These are phyloP conservation scores for Lyophyllum atratum DNA, from an alignment of 768 basidiomycete species.

Conservation along the genomic window DNA sequence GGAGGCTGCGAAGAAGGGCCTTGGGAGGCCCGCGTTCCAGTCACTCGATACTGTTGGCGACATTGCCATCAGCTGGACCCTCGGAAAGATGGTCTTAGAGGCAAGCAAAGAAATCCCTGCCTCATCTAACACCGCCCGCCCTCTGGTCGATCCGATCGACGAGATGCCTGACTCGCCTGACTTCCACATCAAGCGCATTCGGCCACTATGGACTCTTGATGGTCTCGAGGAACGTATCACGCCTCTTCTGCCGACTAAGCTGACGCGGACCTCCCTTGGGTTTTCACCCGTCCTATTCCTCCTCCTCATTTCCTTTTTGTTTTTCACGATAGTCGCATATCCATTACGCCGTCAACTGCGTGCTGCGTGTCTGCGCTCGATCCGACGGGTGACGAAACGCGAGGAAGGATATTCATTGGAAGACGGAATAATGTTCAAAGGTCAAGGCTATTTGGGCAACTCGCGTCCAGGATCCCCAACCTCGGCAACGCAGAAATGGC, in stretches of 20 bases:
- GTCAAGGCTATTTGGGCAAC: conserved; percentile 16
- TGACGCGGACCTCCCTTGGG: conserved; percentile 66
- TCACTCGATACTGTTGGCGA: conserved; percentile 89
- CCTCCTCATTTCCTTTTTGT: conserved; percentile 49
- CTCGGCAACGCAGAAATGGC: conserved; percentile 29
- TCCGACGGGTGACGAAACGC: conserved; percentile 37
- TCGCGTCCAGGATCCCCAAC: conserved; percentile 36
- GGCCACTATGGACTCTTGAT: conserved; percentile 61
- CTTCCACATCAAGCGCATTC: conserved; percentile 63
- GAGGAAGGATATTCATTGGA: conserved; percentile 49
- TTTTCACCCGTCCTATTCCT: conserved; percentile 71
- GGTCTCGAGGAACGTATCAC: conserved; percentile 64
- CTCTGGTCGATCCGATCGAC: conserved; percentile 75
- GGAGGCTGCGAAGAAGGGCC: conserved; percentile 81
- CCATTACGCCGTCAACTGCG: conserved; percentile 63
- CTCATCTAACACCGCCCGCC: conserved; percentile 43
- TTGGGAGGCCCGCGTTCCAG: conserved; percentile 86
- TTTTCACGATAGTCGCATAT: conserved; percentile 45
- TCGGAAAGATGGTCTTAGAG: conserved; percentile 98
- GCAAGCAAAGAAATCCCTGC: conserved; percentile 84
- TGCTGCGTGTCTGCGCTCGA: conserved; percentile 43
- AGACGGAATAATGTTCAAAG: conserved; percentile 41
- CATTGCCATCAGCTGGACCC: conserved; percentile 95
- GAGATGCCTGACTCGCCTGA: conserved; percentile 53
- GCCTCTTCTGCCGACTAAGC: conserved; percentile 64